A percentile compares a stretch with the other conserved stretches of the same genome.
phyloP scores from a whole-genome alignment of 148 eudicot species.

The Selenicereus undatus region DNA sequence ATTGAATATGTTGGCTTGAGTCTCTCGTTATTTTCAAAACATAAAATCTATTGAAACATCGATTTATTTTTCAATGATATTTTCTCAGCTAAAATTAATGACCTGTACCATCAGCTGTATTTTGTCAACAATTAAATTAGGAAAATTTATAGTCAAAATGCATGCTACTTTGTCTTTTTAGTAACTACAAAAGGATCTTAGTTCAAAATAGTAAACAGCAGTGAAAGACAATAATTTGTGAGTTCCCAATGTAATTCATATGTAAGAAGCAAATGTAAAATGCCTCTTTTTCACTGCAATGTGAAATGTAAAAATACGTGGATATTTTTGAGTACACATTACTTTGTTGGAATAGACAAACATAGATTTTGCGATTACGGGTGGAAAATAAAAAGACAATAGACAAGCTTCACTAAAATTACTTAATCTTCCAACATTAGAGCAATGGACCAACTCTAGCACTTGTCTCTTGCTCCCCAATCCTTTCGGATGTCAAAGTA shows the following conservation, averaged over 20 bases:
- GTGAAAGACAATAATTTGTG: no score
- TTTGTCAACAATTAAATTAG: no score
- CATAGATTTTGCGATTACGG: slow-evolving; percentile 12
- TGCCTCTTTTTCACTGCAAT: not conserved
- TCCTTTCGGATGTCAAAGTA: slow-evolving; percentile 45
- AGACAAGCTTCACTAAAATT: not conserved
- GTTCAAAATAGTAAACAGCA: no score
- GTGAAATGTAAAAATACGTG: not conserved
- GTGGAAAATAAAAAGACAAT: slow-evolving; percentile 1
- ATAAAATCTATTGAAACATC: no score
- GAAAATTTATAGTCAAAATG: no score
- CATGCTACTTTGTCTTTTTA: no score
- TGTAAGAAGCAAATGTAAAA: not conserved
- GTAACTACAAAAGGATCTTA: not conserved
- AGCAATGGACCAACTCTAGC: not conserved
- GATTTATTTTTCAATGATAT: no score
- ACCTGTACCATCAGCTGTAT: no score
- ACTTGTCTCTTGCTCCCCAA: slow-evolving; percentile 34
- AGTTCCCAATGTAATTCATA: not conserved
- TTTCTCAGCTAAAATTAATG: no score
- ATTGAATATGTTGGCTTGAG: no score
- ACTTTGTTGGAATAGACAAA: slow-evolving; percentile 8
- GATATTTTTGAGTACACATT: not conserved
- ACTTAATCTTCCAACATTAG: not conserved
- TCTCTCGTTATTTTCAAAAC: no score